phyloP scores from a whole-genome alignment of 2,329 filamentous ascomycete species.

The Stagonosporopsis vannaccii region DNA sequence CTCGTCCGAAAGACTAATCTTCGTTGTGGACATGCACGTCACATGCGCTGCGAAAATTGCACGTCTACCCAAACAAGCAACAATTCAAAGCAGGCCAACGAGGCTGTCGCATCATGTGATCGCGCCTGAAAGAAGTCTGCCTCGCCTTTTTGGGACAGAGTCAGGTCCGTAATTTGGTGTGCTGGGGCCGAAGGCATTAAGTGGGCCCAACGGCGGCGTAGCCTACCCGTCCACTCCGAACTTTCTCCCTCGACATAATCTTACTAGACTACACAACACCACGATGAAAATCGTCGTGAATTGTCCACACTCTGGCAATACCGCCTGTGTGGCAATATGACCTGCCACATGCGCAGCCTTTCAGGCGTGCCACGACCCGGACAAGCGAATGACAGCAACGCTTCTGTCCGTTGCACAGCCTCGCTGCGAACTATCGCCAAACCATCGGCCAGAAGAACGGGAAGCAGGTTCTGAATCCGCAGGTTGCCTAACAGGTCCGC shows the following conservation, averaged over 20 bases:
- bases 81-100: not conserved
- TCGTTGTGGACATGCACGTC: not conserved
- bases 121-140: slow-evolving; percentile 12
- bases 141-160: slow-evolving; percentile 11
- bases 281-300: not conserved
- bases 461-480: not conserved
- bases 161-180: not conserved
- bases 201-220: slow-evolving; percentile 6
- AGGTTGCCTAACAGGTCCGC: slow-evolving; percentile 14
- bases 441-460: slow-evolving; percentile 12
- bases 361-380: slow-evolving; percentile 3
- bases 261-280: slow-evolving; percentile 2
- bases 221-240: slow-evolving; percentile 5
- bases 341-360: not conserved
- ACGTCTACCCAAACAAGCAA: not conserved
- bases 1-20: no score
- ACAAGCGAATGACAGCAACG: slow-evolving; percentile 3
- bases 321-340: slow-evolving; percentile 4
- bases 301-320: not conserved
- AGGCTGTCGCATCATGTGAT: slow-evolving; percentile 6
- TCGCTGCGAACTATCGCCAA: slow-evolving; percentile 16
- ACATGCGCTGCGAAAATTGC: not conserved
- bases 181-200: slow-evolving; percentile 3
- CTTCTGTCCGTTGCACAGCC: slow-evolving; percentile 8
- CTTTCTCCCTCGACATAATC: slow-evolving; percentile 3